These are phyloP conservation scores for Coemansia sp. DNA, from an alignment of 192 early-diverging fungal genomes.

Conservation along the genomic window DNA sequence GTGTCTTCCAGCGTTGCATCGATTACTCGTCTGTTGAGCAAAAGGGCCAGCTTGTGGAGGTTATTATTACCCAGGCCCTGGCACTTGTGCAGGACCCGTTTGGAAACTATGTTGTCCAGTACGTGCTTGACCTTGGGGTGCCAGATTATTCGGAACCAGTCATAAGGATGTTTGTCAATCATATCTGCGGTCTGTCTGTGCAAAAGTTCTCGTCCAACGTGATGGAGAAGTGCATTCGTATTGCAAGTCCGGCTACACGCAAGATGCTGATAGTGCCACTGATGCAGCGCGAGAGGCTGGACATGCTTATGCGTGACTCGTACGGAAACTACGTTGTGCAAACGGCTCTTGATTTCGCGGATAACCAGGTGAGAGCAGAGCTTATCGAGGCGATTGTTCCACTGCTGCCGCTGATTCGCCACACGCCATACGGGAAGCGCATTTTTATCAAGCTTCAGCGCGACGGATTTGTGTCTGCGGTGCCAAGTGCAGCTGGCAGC, in stretches of 20 bases:
- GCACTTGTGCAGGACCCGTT: slow-evolving; percentile 85
- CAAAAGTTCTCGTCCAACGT: slow-evolving; percentile 94
- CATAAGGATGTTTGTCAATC: slow-evolving; percentile 71
- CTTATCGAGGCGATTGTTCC: slow-evolving; percentile 80
- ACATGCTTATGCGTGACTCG: slow-evolving; percentile 80
- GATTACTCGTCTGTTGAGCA: slow-evolving; percentile 74
- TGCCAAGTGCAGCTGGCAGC: slow-evolving; percentile 46
- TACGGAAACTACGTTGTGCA: slow-evolving; percentile 93
- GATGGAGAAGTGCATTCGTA: slow-evolving; percentile 90
- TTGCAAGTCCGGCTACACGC: slow-evolving; percentile 71
- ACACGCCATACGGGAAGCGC: slow-evolving; percentile 87
- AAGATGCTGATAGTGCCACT: slow-evolving; percentile 71
- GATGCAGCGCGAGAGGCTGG: slow-evolving; percentile 70
- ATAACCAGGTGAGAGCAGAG: slow-evolving; percentile 66
- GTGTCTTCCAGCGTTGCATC: slow-evolving; percentile 88
- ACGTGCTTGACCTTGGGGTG: slow-evolving; percentile 79
- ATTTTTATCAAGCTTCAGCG: slow-evolving; percentile 77
- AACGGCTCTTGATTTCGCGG: slow-evolving; percentile 81
- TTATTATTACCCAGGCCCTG: slow-evolving; percentile 71
- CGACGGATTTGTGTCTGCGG: slow-evolving; percentile 52
- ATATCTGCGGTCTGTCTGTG: slow-evolving; percentile 74
- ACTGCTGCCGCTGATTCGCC: slow-evolving; percentile 76
- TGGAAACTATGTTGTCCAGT: slow-evolving; percentile 94
- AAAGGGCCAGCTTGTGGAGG: slow-evolving; percentile 73
- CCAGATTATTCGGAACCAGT: slow-evolving; percentile 67